These are phyloP conservation scores for Rhizopogon vulgaris DNA, from an alignment of 768 basidiomycete species.

Conservation along the genomic window DNA sequence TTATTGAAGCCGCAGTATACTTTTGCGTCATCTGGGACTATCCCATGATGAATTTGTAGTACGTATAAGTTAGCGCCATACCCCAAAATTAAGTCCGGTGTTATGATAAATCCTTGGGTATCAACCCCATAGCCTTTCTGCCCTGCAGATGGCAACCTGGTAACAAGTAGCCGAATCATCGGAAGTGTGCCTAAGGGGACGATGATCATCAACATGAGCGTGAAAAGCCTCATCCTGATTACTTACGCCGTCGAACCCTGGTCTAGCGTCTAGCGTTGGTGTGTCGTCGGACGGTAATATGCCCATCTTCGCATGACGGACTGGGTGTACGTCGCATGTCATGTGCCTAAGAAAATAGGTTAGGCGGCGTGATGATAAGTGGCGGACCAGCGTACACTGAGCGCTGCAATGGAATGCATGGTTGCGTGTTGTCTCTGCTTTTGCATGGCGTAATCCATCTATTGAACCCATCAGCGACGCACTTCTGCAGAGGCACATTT, in stretches of 20 bases:
- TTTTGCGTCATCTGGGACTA: background rate
- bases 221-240: background rate
- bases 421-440: constrained; percentile 25
- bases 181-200: constrained; percentile 21
- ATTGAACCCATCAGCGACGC: constrained; percentile 6
- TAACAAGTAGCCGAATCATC: constrained; percentile 14
- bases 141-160: constrained; percentile 14
- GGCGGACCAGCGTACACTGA: constrained; percentile 14
- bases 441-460: constrained; percentile 28
- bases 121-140: constrained; percentile 13
- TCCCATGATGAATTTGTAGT: constrained; percentile 7
- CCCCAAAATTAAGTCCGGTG: constrained; percentile 17
- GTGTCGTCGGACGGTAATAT: constrained; percentile 27
- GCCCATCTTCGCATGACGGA: constrained; percentile 25
- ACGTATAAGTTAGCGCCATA: constrained; percentile 21
- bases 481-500: background rate
- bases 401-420: constrained; percentile 13
- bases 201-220: constrained; percentile 10
- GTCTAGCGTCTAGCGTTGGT: constrained; percentile 15
- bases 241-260: constrained; percentile 9
- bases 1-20: background rate
- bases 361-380: constrained; percentile 1
- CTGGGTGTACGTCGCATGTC: constrained; percentile 26
- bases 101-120: constrained; percentile 16
- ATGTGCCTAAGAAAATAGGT: constrained; percentile 16